A percentile compares a stretch with the other conserved stretches of the same genome.
phyloP scores from a whole-genome alignment of 164 flowering plant genomes.

The Kingdonia uniflora region DNA sequence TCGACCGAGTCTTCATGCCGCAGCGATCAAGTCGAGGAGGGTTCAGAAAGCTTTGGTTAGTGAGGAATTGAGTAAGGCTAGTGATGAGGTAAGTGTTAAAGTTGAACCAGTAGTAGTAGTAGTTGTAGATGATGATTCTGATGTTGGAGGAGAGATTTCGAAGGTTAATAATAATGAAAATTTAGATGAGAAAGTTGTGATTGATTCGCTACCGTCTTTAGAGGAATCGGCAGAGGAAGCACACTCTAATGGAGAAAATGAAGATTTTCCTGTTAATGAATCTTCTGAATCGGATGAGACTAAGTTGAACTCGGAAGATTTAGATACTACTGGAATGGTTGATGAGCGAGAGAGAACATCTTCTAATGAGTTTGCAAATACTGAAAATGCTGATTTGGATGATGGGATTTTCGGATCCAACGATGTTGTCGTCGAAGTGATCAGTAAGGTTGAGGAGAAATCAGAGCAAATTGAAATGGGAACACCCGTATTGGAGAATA shows the following conservation, averaged over 20 bases:
- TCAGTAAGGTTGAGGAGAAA: conserved; percentile 7
- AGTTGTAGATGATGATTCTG: too few relatives aligned
- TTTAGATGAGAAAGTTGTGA: conserved; percentile 4
- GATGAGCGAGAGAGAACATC: conserved; percentile 2
- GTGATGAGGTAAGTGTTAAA: too few relatives aligned
- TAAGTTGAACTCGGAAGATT: conserved; percentile 7
- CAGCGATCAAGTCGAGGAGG: conserved; percentile 73
- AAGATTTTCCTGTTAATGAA: too few relatives aligned
- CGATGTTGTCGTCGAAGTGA: conserved; percentile 8
- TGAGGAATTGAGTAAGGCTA: conserved; percentile 7
- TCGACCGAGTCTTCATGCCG: conserved; percentile 67
- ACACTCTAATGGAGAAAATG: neutral
- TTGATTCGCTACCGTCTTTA: neutral
- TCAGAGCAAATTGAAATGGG: neutral
- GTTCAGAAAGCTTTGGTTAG: conserved; percentile 4
- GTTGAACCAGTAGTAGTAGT: too few relatives aligned
- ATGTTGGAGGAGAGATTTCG: too few relatives aligned
- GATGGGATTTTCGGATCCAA: conserved; percentile 1
- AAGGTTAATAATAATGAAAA: neutral
- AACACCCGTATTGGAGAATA: conserved; percentile 9
- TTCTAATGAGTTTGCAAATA: neutral
- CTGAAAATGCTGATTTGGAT: neutral
- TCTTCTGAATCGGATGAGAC: neutral
- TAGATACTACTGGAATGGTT: neutral
- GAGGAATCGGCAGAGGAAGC: conserved; percentile 5